These are phyloP conservation scores for Entonaema liquescens DNA, from an alignment of 495 filamentous ascomycete species.

Conservation along the genomic window DNA sequence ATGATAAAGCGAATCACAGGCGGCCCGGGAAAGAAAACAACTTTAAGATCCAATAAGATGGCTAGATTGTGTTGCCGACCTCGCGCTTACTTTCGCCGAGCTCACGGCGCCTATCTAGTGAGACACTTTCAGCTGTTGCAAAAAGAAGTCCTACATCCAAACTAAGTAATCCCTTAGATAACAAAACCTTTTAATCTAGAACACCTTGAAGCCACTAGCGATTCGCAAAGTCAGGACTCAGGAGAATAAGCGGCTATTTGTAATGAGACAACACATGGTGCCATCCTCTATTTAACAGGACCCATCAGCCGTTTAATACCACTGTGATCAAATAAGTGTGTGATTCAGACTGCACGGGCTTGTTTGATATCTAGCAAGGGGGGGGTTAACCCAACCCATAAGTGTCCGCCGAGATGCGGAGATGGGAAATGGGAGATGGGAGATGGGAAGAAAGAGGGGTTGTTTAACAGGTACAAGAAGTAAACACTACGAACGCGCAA, in stretches of 20 bases:
- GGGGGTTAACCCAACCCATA: slow-evolving; percentile 8
- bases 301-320: slow-evolving; percentile 20
- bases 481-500: slow-evolving; percentile 38
- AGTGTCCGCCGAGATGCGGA: slow-evolving; percentile 37
- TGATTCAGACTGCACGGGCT: slow-evolving; percentile 38
- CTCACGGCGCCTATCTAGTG: slow-evolving; percentile 28
- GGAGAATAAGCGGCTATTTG: slow-evolving; percentile 31
- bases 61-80: slow-evolving; percentile 8
- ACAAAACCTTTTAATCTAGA: slow-evolving; percentile 6
- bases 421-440: too few species aligned
- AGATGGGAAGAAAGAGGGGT: slow-evolving; percentile 15
- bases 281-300: slow-evolving; percentile 14
- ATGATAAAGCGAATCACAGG: slow-evolving; percentile 29
- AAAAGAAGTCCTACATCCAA: slow-evolving; percentile 25
- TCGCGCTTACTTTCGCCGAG: slow-evolving; percentile 36
- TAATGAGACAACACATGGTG: slow-evolving; percentile 20
- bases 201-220: slow-evolving; percentile 25
- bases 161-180: slow-evolving; percentile 29
- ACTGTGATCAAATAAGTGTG: slow-evolving; percentile 38
- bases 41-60: slow-evolving; percentile 25
- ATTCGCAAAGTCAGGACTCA: slow-evolving; percentile 12
- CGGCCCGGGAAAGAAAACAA: slow-evolving; percentile 5
- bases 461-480: slow-evolving; percentile 39
- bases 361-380: slow-evolving; percentile 40
- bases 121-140: slow-evolving; percentile 35